Evolutionary conservation across 139 green algal species (phyloP).

Genomic region (Chlamydomonas asymmetrica): DNA sequence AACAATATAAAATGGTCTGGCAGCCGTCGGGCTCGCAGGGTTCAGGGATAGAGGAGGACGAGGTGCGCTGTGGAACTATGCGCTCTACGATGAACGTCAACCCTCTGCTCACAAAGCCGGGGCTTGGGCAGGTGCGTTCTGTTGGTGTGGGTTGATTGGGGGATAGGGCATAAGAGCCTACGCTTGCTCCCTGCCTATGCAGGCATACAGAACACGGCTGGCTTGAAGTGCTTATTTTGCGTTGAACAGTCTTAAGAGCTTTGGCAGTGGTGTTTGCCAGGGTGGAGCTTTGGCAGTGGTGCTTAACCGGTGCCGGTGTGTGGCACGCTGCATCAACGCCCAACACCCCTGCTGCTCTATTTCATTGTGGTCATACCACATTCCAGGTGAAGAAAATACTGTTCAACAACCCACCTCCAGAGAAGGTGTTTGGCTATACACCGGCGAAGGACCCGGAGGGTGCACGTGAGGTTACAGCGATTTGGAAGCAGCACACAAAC

Average conservation of each 20-base stretch:
- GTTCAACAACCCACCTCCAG: conserved; percentile 28
- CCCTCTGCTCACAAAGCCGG: conserved; percentile 16
- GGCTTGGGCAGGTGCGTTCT: conserved; percentile 12
- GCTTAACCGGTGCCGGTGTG: too few relatives aligned
- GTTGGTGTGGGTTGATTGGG: too few relatives aligned
- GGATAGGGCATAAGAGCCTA: background rate
- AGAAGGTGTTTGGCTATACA: conserved; percentile 35
- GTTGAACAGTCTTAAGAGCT: too few relatives aligned
- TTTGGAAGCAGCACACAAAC: conserved; percentile 31
- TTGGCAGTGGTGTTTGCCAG: too few relatives aligned
- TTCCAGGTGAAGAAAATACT: conserved; percentile 25
- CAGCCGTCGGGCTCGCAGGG: conserved; percentile 10
- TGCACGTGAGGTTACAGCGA: conserved; percentile 29
- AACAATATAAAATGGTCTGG: conserved; percentile 29
- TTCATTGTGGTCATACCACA: too few relatives aligned
- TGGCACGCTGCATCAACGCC: too few relatives aligned
- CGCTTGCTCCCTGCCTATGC: too few relatives aligned
- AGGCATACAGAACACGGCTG: too few relatives aligned
- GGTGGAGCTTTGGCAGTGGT: too few relatives aligned
- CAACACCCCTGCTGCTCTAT: too few relatives aligned
- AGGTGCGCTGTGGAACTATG: conserved; percentile 12
- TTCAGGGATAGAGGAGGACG: background rate
- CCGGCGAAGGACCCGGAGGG: conserved; percentile 28
- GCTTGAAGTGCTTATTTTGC: too few relatives aligned
- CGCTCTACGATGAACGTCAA: conserved; percentile 26